phyloP scores from a whole-genome alignment of 2,329 filamentous ascomycete species.

The Cytospora mali region DNA sequence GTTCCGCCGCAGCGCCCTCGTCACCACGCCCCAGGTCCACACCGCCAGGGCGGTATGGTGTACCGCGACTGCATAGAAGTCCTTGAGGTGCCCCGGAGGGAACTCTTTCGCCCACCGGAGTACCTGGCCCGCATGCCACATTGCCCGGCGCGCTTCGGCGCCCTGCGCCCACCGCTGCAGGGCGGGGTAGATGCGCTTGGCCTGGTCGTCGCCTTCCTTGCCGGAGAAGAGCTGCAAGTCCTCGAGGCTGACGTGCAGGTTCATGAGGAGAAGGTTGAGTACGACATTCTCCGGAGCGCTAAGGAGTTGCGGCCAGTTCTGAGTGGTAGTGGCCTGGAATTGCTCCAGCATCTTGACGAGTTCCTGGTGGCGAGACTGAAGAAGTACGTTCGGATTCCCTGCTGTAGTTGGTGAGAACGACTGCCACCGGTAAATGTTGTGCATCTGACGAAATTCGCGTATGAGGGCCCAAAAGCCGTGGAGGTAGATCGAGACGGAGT shows the following conservation, averaged over 20 bases:
- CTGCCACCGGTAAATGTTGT: slow-evolving; percentile 51
- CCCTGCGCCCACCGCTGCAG: slow-evolving; percentile 62
- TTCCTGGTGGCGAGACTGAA: slow-evolving; percentile 62
- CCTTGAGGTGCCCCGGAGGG: slow-evolving; percentile 56
- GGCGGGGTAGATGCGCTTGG: slow-evolving; percentile 58
- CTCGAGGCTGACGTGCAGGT: slow-evolving; percentile 65
- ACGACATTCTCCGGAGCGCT: slow-evolving; percentile 51
- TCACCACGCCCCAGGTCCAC: slow-evolving; percentile 69
- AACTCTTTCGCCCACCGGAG: slow-evolving; percentile 61
- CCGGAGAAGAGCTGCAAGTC: slow-evolving; percentile 70
- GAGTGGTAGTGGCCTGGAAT: slow-evolving; percentile 47
- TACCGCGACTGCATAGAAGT: slow-evolving; percentile 69
- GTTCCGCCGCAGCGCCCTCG: slow-evolving; percentile 39
- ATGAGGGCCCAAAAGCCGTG: slow-evolving; percentile 68
- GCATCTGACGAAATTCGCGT: slow-evolving; percentile 65
- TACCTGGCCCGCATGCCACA: slow-evolving; percentile 71
- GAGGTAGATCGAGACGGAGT: slow-evolving; percentile 62
- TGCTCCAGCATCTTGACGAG: slow-evolving; percentile 59
- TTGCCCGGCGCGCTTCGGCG: slow-evolving; percentile 57
- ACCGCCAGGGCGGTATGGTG: slow-evolving; percentile 70
- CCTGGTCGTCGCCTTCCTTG: slow-evolving; percentile 68
- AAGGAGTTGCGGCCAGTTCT: slow-evolving; percentile 45
- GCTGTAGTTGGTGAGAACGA: slow-evolving; percentile 47
- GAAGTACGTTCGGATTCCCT: slow-evolving; percentile 43
- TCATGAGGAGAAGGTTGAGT: slow-evolving; percentile 61